Evolutionary conservation across 75 land plant genomes (phyloP), one percentile per base, ranked within the genome.

Genomic region (Pinus tabuliformis): DNA sequence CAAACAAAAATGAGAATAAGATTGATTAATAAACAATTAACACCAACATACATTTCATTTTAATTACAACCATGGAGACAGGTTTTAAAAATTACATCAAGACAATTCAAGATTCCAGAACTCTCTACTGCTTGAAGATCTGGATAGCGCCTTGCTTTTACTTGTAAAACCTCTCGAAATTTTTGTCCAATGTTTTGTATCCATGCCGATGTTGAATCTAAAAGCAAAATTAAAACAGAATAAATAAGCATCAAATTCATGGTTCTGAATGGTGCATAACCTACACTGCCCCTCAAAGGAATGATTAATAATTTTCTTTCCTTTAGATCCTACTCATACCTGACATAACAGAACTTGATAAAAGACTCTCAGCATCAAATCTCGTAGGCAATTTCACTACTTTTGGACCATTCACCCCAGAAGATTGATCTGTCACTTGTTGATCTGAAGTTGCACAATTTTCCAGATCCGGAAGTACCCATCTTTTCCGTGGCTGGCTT

Each of bases 111-210:
- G 81, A 93, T 80, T 78, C 84, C 89, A 74, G 86, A 80, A 76
- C 85, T 74, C 70, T 89, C 92, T 57, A 87, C 83, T 42, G 90
- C 81, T 58, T 86, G 83, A 78, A 86, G 70, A 75, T 92, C 95
- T 57, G 90, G 79, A 84, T 87, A 87, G 20, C 79, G 73, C 66
- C 87, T 89, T 78, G 89, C 89, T 78, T 92, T 94, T 20, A 86
- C 73, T 75, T 92, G 95, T 73, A 96, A 90, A 74, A 96, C 91
- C 68, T 96, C 98, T 71, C 85, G 89, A 77, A 90, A 92, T 84
- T 86, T 94, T 36, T 91, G 87, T 61, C 90, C 90, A 79, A 77
- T 85, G 68, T 88, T 86, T 57, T 91, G 89, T 26, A 85, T 24
- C 52, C 74, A 54, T 56, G 89, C 82, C 59, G 86, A 77, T 28